Conservation (phyloP, 2,329 filamentous ascomycete species). For the Metarhizium robertsii region DNA sequence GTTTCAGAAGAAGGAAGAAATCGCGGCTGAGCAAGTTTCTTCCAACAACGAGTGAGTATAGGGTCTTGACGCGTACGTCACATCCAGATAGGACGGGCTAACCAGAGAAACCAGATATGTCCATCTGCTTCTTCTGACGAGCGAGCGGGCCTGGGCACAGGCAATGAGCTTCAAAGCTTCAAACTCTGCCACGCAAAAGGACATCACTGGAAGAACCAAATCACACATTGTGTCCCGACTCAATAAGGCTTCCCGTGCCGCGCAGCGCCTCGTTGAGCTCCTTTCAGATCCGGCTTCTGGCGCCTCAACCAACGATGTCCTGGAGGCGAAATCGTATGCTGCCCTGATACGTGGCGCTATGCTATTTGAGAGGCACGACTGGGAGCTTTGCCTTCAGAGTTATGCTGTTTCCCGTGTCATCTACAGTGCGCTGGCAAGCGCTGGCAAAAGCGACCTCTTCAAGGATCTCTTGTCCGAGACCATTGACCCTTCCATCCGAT, state of each 20-base stretch:
- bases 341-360: slow-evolving; percentile 67
- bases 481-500: slow-evolving; percentile 87
- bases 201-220: slow-evolving; percentile 68
- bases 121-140: slow-evolving; percentile 70
- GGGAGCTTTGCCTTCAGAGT: slow-evolving; percentile 66
- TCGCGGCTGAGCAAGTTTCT: slow-evolving; percentile 68
- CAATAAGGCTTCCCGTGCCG: slow-evolving; percentile 65
- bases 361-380: slow-evolving; percentile 79
- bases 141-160: slow-evolving; percentile 90
- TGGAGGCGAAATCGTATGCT: slow-evolving; percentile 82
- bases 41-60: slow-evolving; percentile 5
- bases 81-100: slow-evolving; percentile 4
- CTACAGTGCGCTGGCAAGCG: slow-evolving; percentile 63
- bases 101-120: slow-evolving; percentile 47
- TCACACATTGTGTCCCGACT: slow-evolving; percentile 85
- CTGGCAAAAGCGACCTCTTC: slow-evolving; percentile 60
- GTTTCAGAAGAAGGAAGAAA: slow-evolving; percentile 59
- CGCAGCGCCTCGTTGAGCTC: slow-evolving; percentile 56
- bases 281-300: slow-evolving; percentile 57
- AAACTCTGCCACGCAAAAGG: slow-evolving; percentile 70
- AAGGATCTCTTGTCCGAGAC: slow-evolving; percentile 79
- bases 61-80: not conserved
- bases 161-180: slow-evolving; percentile 89
- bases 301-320: slow-evolving; percentile 59
- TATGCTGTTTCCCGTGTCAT: slow-evolving; percentile 73